Evolutionary conservation across 2,329 filamentous ascomycete species (phyloP), one percentile per base, ranked within the genome.

Genomic region (Mycosphaerella arachidis): DNA sequence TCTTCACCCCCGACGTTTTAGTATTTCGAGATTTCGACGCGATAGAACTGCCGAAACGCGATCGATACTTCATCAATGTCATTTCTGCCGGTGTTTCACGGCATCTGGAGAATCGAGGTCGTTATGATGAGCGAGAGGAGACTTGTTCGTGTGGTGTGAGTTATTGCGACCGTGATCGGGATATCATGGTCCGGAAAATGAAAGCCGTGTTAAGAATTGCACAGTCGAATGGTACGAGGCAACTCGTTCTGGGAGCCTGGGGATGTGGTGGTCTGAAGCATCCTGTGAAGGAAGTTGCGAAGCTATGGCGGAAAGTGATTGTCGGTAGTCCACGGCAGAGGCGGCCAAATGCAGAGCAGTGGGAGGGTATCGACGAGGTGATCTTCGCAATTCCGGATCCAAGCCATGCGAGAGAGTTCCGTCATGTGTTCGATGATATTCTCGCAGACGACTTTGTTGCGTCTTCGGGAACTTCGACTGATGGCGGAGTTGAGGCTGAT

Each of bases 231-330:
- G 79, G 81, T 0, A 76, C 76, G 4, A 75, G 73, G 40, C 79
- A 74, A 57, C 66, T 87, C 0, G 81, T 88, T 0, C 74, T 88
- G 0, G 86, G 86, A 0, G 84, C 85, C 0, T 87, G 85, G 84
- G 86, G 86, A 0, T 87, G 84, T 61, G 85, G 85, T 2, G 83
- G 83, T 0, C 85, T 86, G 59, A 84, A 83, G 0, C 87, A 88
- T 62, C 86, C 85, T 0, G 79, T 85, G 0, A 73, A 73, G 1
- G 84, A 87, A 70, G 74, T 88, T 31, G 84, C 85, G 13, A 72
- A 75, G 18, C 78, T 81, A 0, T 88, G 85, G 80, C 76, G 75
- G 60, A 78, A 74, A 59, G 75, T 76, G 16, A 69, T 73, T 46
- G 70, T 64, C 7, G 71, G 71, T 30, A 63, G 64, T 37, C 63